Base-by-base conservation (phyloP, 768 basidiomycete genomes). In the Rhizopogon sp. region DNA sequence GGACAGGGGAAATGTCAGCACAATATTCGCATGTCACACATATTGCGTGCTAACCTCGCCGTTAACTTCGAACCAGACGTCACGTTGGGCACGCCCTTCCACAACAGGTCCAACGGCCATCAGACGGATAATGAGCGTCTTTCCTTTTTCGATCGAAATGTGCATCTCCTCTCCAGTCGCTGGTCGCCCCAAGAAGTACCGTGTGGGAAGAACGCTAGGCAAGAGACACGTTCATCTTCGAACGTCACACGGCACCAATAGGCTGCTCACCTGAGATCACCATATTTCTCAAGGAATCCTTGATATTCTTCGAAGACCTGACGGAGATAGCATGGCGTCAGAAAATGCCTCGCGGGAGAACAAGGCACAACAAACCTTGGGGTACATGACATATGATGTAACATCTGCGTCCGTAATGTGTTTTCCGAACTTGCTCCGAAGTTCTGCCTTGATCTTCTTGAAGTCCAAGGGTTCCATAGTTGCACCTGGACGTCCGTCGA, bases 11-110 rank as follows among this genome's bases (percentile, higher is more conserved):
- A 43, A 51, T 41, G 31, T 62, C 51, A 66, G 53, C 52, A 62
- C 47, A 55, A 57, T 39, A 59, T 62, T 60, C 50, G 40, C 46
- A 43, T 40, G 28, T 35, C 58, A 57, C 40, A 43, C 42, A 54
- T 35, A 29, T 47, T 52, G 52, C 50, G 49, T 51, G 56, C 74
- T 66, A 66, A 90, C 90, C 79, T 96, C 93, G 72, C 94, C 94
- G 64, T 96, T 96, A 56, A 96, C 90, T 78, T 98, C 96, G 68
- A 98, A 96, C 90, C 96, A 97, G 56, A 96, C 93, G 69, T 98
- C 95, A 64, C 96, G 86, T 65, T 92, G 90, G 22, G 95, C 93
- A 62, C 84, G 88, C 39, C 89, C 89, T 69, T 93, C 87, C 51
- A 96, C 88, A 52, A 98, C 89, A 55, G 93, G 90, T 17, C 96